Conservation (phyloP, 768 basidiomycete species). For the Tylopilus rubrobrunneus region DNA sequence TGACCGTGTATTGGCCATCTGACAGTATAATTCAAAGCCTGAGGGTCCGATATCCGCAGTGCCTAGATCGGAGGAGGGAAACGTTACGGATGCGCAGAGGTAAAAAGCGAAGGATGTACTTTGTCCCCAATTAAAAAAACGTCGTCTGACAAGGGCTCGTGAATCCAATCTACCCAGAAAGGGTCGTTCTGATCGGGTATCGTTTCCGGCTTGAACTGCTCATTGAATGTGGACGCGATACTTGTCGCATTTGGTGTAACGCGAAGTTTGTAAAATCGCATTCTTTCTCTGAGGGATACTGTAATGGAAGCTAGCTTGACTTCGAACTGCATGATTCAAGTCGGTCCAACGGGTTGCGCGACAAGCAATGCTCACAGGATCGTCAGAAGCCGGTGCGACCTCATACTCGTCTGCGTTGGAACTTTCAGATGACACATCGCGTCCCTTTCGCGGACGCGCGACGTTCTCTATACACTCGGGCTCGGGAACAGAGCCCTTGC, state of each 20-base stretch:
- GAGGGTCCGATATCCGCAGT: slow-evolving; percentile 65
- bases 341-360: neutral
- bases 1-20: slow-evolving; percentile 81
- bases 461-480: slow-evolving; percentile 48
- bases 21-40: slow-evolving; percentile 62
- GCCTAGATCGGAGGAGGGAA: slow-evolving; percentile 44
- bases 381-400: slow-evolving; percentile 46
- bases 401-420: slow-evolving; percentile 49
- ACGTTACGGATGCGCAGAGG: slow-evolving; percentile 3
- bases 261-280: slow-evolving; percentile 81
- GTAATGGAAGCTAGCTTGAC: slow-evolving; percentile 70
- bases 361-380: slow-evolving; percentile 47
- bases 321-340: slow-evolving; percentile 52
- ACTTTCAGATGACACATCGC: slow-evolving; percentile 18
- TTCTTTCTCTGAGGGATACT: slow-evolving; percentile 71
- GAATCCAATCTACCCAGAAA: slow-evolving; percentile 82
- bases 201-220: slow-evolving; percentile 79
- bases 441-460: slow-evolving; percentile 47
- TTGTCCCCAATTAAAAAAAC: slow-evolving; percentile 63
- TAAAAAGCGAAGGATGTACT: slow-evolving; percentile 34
- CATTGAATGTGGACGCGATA: slow-evolving; percentile 77
- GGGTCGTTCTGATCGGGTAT: slow-evolving; percentile 84
- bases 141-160: slow-evolving; percentile 43
- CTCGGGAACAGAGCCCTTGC: slow-evolving; percentile 40
- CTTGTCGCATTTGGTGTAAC: slow-evolving; percentile 67